These are phyloP conservation scores for Macadamia integrifolia DNA, from an alignment of 164 flowering plant species.

Conservation along the genomic window DNA sequence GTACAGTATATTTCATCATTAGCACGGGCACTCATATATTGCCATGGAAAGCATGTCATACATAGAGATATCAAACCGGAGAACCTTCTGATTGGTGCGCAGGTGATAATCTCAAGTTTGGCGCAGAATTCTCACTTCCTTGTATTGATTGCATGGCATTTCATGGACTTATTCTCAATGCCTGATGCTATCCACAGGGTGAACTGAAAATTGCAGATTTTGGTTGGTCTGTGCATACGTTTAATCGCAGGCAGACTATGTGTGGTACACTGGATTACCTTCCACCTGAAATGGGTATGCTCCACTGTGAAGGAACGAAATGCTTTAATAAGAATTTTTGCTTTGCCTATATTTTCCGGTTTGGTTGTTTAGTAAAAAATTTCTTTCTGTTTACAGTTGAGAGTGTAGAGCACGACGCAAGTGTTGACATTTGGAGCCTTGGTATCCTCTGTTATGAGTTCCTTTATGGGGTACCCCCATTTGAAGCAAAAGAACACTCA, in stretches of 20 bases:
- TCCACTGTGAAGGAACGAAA: background rate
- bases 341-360: too few species aligned
- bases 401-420: conserved; percentile 94
- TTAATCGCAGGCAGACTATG: conserved; percentile 89
- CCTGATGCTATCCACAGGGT: conserved; percentile 43
- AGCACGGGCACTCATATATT: conserved; percentile 86
- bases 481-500: conserved; percentile 95
- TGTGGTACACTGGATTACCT: conserved; percentile 97
- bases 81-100: conserved; percentile 81
- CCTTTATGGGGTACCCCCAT: conserved; percentile 93
- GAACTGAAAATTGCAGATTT: conserved; percentile 95
- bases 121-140: background rate
- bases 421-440: conserved; percentile 96
- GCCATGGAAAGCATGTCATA: conserved; percentile 95
- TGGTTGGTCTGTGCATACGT: conserved; percentile 99
- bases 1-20: conserved; percentile 84
- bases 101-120: conserved; percentile 33
- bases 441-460: conserved; percentile 94
- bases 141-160: background rate
- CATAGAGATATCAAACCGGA: conserved; percentile 98
- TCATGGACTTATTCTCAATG: conserved; percentile 8
- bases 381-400: conserved; percentile 50
- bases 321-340: too few species aligned
- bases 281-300: conserved; percentile 99
- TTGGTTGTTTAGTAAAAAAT: too few species aligned